A percentile compares a stretch with the other conserved stretches of the same genome.
Conservation (phyloP, 2,329 filamentous ascomycete species). For the Conoideocrella luteorostrata region DNA sequence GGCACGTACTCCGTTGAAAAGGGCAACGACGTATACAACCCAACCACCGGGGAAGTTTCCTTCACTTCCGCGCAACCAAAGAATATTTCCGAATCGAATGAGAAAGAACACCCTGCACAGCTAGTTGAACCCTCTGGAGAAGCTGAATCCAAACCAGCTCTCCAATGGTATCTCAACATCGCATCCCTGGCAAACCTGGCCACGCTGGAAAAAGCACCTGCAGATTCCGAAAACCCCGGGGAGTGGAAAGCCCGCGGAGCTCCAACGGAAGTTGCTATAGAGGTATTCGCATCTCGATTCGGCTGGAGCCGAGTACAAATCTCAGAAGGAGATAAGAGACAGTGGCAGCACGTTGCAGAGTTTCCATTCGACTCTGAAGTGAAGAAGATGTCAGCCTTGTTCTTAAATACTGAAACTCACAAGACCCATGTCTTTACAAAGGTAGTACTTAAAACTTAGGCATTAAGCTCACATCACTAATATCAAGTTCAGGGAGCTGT, state of each 20-base stretch:
- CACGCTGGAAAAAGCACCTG: conserved; percentile 42
- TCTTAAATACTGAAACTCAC: conserved; percentile 24
- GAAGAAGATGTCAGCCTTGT: conserved; percentile 54
- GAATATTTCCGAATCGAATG: conserved; percentile 4
- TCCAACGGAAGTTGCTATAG: conserved; percentile 51
- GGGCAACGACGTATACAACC: conserved; percentile 24
- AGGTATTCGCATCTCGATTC: conserved; percentile 51
- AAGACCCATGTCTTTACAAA: conserved; percentile 46
- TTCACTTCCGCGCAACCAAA: conserved; percentile 14
- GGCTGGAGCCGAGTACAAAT: conserved; percentile 30
- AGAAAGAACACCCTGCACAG: conserved; percentile 7
- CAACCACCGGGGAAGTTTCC: conserved; percentile 16
- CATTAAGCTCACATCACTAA: background rate
- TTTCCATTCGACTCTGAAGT: conserved; percentile 53
- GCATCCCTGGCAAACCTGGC: conserved; percentile 57
- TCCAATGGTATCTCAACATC: conserved; percentile 49
- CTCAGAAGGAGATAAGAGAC: conserved; percentile 14
- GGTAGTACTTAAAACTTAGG: background rate
- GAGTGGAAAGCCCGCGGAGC: conserved; percentile 40
- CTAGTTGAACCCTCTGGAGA: conserved; percentile 31
- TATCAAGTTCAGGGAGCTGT: conserved; percentile 44
- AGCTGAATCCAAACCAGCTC: conserved; percentile 23
- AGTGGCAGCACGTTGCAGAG: conserved; percentile 39
- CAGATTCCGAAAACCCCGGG: conserved; percentile 16
- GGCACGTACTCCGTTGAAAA: conserved; percentile 26